A percentile compares a stretch with the other conserved stretches of the same genome.
phyloP scores from a whole-genome alignment of 2,329 filamentous ascomycete genomes.

The Daldinia sp. region DNA sequence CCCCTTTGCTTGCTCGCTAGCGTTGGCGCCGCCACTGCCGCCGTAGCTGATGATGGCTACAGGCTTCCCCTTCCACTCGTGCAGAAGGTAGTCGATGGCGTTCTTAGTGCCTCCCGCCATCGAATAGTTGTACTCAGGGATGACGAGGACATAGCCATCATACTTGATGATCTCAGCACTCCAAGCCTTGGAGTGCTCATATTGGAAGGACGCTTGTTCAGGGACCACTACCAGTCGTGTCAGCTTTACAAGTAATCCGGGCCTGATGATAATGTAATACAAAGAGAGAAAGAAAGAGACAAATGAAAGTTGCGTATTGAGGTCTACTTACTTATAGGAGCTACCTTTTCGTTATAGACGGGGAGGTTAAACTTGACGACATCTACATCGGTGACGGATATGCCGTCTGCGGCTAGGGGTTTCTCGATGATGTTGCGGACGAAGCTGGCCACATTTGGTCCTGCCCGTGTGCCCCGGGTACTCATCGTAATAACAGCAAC shows the following conservation, averaged over 20 bases:
- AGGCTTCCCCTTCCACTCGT: conserved; percentile 70
- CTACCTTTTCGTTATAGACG: conserved; percentile 58
- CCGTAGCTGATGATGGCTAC: conserved; percentile 67
- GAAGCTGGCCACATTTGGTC: conserved; percentile 52
- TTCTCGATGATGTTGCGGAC: conserved; percentile 50
- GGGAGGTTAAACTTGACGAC: conserved; percentile 58
- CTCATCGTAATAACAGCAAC: conserved; percentile 56
- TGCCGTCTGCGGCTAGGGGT: conserved; percentile 34
- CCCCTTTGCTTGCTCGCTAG: conserved; percentile 49
- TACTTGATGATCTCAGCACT: conserved; percentile 57
- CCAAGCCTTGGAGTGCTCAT: conserved; percentile 61
- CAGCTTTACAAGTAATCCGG: neutral
- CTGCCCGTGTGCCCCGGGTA: conserved; percentile 52
- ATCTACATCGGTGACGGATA: conserved; percentile 52
- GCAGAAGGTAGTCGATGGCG: conserved; percentile 70
- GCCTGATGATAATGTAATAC: too few relatives aligned
- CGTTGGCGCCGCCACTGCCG: conserved; percentile 53
- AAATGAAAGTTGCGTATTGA: neutral
- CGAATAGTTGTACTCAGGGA: conserved; percentile 69
- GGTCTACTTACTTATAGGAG: conserved; percentile 42
- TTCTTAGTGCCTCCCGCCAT: conserved; percentile 69
- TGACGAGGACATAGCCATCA: conserved; percentile 63
- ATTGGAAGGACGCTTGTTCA: conserved; percentile 51
- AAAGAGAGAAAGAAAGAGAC: too few relatives aligned
- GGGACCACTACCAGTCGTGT: conserved; percentile 52